These are phyloP conservation scores for Colletotrichum karsti DNA, from an alignment of 2,329 filamentous ascomycete species.

Conservation along the genomic window DNA sequence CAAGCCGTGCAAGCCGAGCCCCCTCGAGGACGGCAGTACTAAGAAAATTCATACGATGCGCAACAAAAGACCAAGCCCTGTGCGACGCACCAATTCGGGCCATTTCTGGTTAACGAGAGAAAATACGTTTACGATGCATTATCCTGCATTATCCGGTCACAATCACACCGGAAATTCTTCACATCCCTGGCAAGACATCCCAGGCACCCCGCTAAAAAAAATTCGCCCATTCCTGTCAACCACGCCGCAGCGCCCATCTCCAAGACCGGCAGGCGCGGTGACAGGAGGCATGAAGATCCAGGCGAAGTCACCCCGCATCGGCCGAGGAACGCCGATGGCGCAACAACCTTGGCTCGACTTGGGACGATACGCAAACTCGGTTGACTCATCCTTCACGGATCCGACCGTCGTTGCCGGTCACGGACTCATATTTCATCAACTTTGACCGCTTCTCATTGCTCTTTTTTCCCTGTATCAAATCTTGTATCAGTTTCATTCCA, in stretches of 20 bases:
- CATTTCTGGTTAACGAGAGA: background rate
- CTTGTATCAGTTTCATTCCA: slow-evolving; percentile 13
- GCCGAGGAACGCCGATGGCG: background rate
- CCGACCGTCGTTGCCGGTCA: background rate
- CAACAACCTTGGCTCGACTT: background rate
- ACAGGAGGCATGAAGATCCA: background rate
- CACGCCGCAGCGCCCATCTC: background rate
- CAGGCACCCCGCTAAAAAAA: background rate
- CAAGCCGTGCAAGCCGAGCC: background rate
- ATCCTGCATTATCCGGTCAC: slow-evolving; percentile 22
- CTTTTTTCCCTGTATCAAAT: slow-evolving; percentile 16
- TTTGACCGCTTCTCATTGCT: background rate
- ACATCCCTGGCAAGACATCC: slow-evolving; percentile 20
- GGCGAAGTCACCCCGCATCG: background rate
- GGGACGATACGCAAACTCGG: slow-evolving; percentile 12
- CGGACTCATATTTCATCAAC: background rate
- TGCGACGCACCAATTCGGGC: slow-evolving; percentile 12
- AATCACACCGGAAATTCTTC: slow-evolving; percentile 17
- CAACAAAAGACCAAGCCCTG: slow-evolving; percentile 6
- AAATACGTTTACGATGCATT: slow-evolving; percentile 25
- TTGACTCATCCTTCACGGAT: slow-evolving; percentile 22
- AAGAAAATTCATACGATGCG: background rate
- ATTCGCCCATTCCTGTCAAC: background rate
- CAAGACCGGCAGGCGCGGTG: background rate
- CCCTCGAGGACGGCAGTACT: slow-evolving; percentile 1